phyloP scores from a whole-genome alignment of 257 asterid genomes.

The Agastache rugosa region DNA sequence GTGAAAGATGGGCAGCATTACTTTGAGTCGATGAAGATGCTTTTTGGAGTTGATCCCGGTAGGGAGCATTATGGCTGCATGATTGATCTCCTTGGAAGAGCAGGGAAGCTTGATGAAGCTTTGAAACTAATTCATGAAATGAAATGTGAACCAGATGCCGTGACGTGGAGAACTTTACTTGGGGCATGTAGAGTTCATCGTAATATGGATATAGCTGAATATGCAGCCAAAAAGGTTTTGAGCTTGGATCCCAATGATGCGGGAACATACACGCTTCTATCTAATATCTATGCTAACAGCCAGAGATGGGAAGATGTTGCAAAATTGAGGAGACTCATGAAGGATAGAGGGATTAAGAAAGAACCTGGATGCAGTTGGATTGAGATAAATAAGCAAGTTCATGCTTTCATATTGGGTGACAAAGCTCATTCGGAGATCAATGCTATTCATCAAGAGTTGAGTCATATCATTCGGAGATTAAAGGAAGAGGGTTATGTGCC shows the following conservation, averaged over 20 bases:
- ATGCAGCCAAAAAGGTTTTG: constrained; percentile 78
- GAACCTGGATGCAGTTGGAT: constrained; percentile 99
- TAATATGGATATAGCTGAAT: constrained; percentile 77
- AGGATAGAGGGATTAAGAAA: constrained; percentile 68
- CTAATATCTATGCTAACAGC: constrained; percentile 81
- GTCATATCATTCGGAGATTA: constrained; percentile 55
- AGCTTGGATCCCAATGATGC: constrained; percentile 76
- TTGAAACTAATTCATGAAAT: constrained; percentile 63
- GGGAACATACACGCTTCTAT: constrained; percentile 73
- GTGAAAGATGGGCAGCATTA: constrained; percentile 66
- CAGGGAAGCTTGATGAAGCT: constrained; percentile 85
- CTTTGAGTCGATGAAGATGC: constrained; percentile 72
- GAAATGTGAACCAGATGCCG: constrained; percentile 80
- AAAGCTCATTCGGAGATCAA: constrained; percentile 65
- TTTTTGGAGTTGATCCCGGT: constrained; percentile 73
- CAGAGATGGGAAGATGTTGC: constrained; percentile 78
- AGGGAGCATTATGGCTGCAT: constrained; percentile 91
- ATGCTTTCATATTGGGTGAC: constrained; percentile 80
- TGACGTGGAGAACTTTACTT: constrained; percentile 88
- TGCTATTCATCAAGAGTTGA: constrained; percentile 58
- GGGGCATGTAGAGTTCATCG: constrained; percentile 88
- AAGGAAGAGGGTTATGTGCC: constrained; percentile 81
- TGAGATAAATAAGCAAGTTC: constrained; percentile 71
- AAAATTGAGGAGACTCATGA: constrained; percentile 68
- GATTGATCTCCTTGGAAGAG: constrained; percentile 93